Percentiles rank a stretch among this genome's conserved stretches.
These are phyloP conservation scores for Capsicum rhomboideum DNA, from an alignment of 257 asterid genomes.

Conservation along the genomic window DNA sequence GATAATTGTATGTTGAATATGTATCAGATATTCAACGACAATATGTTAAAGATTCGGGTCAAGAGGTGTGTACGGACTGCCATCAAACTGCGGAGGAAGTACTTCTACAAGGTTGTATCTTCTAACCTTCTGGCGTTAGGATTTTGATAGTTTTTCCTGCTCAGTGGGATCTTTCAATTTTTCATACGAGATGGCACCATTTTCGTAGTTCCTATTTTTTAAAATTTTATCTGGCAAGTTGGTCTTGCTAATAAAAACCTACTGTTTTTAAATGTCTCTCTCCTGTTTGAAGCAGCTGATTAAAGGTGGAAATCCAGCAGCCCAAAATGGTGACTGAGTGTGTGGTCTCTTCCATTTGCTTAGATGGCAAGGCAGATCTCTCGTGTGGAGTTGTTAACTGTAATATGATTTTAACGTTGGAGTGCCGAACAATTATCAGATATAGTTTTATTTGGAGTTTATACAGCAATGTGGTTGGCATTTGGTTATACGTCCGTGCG, in stretches of 20 bases:
- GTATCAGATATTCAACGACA: constrained; percentile 86
- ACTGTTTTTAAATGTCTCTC: not conserved
- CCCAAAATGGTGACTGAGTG: constrained; percentile 41
- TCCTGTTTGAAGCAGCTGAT: constrained; percentile 50
- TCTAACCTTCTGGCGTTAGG: constrained; percentile 3
- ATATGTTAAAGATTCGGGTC: constrained; percentile 71
- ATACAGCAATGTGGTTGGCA: not conserved
- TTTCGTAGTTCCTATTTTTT: not conserved
- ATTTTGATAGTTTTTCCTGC: not conserved
- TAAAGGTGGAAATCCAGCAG: constrained; percentile 47
- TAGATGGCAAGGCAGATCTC: constrained; percentile 14
- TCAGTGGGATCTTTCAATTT: not conserved
- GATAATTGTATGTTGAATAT: constrained; percentile 3
- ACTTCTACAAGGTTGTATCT: constrained; percentile 59
- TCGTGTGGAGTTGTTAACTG: not conserved
- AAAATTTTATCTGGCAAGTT: not conserved
- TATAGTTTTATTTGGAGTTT: not conserved
- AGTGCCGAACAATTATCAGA: not conserved
- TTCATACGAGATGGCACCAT: not conserved
- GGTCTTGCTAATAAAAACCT: not conserved
- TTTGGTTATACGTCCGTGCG: not conserved
- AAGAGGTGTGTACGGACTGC: constrained; percentile 83
- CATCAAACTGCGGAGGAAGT: constrained; percentile 90
- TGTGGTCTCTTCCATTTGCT: constrained; percentile 12
- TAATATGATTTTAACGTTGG: not conserved